Evolutionary conservation across 2,329 filamentous ascomycete genomes (phyloP).

Genomic region (Gremmenia infestans): DNA sequence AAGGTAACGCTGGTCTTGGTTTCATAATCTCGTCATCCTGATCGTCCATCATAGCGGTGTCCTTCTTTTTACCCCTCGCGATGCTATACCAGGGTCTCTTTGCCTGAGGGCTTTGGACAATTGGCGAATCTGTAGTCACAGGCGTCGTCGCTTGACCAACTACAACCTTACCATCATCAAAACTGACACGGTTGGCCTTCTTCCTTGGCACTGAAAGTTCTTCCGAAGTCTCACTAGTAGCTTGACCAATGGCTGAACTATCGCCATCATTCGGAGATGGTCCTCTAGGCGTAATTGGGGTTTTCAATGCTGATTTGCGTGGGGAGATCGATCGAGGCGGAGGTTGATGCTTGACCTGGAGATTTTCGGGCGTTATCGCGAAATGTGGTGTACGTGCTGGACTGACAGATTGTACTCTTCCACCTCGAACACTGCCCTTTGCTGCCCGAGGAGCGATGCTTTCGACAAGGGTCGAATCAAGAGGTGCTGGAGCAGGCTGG

Average conservation of each 20-base stretch:
- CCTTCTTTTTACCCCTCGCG: constrained; percentile 47
- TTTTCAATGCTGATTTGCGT: constrained; percentile 72
- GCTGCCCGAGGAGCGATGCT: constrained; percentile 18
- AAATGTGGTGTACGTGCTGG: constrained; percentile 67
- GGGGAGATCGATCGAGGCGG: constrained; percentile 68
- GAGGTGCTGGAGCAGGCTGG: constrained; percentile 17
- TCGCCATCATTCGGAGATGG: constrained; percentile 45
- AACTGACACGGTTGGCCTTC: constrained; percentile 71
- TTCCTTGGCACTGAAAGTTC: constrained; percentile 40
- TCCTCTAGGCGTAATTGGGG: constrained; percentile 49
- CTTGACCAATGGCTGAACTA: constrained; percentile 19
- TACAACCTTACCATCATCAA: constrained; percentile 56
- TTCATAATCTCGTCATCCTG: constrained; percentile 67
- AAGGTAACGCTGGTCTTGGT: constrained; percentile 67
- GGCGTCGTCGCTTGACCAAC: constrained; percentile 43
- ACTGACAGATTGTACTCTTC: constrained; percentile 44
- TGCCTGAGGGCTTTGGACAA: constrained; percentile 35
- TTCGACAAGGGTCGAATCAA: constrained; percentile 2
- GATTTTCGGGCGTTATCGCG: constrained; percentile 48
- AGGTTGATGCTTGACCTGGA: constrained; percentile 61
- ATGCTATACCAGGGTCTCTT: constrained; percentile 51
- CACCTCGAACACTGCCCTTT: constrained; percentile 24
- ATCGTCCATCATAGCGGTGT: constrained; percentile 45
- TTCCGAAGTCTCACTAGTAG: constrained; percentile 36
- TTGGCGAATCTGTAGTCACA: constrained; percentile 37